Conservation (phyloP, 148 eudicot genomes). For the Heliamphora exappendiculata region DNA sequence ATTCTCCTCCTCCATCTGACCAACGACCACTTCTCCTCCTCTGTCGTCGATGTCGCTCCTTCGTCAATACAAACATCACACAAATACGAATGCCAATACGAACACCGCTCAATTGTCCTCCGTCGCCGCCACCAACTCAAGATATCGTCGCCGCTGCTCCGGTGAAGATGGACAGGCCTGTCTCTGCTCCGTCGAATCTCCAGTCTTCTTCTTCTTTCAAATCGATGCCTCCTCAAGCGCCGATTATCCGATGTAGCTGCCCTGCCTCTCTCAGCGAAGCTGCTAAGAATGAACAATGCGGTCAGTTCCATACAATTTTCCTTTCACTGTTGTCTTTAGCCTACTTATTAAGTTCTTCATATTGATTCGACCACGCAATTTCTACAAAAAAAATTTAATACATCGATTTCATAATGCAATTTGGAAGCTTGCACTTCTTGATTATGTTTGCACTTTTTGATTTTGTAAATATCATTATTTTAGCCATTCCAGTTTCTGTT, state of each 20-base stretch:
- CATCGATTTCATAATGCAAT: background rate
- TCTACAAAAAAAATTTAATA: too few species aligned
- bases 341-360: background rate
- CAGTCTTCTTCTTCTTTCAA: conserved; percentile 54
- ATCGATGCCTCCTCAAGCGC: conserved; percentile 39
- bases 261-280: conserved; percentile 34
- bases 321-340: background rate
- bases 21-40: too few species aligned
- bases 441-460: too few species aligned
- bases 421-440: background rate
- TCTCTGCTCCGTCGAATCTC: conserved; percentile 27
- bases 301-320: conserved; percentile 12
- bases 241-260: conserved; percentile 48
- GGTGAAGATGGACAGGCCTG: conserved; percentile 25
- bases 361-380: background rate
- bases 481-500: too few species aligned
- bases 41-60: too few species aligned
- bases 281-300: conserved; percentile 16
- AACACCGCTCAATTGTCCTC: too few species aligned
- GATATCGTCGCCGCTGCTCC: too few species aligned
- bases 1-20: too few species aligned
- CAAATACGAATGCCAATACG: too few species aligned
- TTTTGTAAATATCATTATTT: too few species aligned
- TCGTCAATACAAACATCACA: too few species aligned
- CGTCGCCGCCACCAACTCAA: too few species aligned